Evolutionary conservation across 768 basidiomycete species (phyloP).

Genomic region (Epithele typhae): DNA sequence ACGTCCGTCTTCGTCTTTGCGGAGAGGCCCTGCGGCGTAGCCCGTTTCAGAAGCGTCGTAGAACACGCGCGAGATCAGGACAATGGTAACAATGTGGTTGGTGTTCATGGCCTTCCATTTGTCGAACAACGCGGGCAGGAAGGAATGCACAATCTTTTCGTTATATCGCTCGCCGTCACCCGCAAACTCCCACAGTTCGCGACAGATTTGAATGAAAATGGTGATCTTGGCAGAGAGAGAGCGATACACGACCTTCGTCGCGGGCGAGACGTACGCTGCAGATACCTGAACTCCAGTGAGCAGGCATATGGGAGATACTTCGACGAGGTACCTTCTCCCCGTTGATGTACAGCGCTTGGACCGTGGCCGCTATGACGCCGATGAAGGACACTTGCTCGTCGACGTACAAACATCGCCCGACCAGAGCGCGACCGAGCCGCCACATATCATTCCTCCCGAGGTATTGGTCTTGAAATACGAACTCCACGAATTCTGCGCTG

Average conservation of each 20-base stretch:
- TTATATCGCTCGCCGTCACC: conserved; percentile 94
- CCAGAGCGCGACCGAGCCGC: conserved; percentile 79
- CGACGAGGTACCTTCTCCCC: conserved; percentile 53
- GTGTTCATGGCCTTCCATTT: conserved; percentile 83
- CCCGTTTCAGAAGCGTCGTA: conserved; percentile 79
- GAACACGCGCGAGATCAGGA: conserved; percentile 88
- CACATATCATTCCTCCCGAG: conserved; percentile 97
- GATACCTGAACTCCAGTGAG: conserved; percentile 50
- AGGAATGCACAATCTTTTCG: conserved; percentile 97
- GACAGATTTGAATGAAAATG: conserved; percentile 94
- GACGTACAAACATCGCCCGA: conserved; percentile 75
- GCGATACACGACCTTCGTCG: conserved; percentile 87
- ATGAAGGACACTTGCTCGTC: conserved; percentile 86
- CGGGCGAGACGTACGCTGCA: conserved; percentile 72
- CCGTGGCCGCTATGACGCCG: conserved; percentile 76
- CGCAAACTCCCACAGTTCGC: conserved; percentile 95
- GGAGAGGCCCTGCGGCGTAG: conserved; percentile 80
- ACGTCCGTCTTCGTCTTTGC: conserved; percentile 64
- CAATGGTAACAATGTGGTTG: conserved; percentile 91
- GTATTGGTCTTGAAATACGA: conserved; percentile 93
- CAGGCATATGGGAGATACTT: not conserved
- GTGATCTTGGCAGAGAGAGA: conserved; percentile 89
- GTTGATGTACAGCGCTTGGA: conserved; percentile 70
- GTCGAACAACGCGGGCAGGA: conserved; percentile 83
- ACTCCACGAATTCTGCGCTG: conserved; percentile 77